Conservation (phyloP, 345 rosid genomes). For the Barbarea vulgaris region DNA sequence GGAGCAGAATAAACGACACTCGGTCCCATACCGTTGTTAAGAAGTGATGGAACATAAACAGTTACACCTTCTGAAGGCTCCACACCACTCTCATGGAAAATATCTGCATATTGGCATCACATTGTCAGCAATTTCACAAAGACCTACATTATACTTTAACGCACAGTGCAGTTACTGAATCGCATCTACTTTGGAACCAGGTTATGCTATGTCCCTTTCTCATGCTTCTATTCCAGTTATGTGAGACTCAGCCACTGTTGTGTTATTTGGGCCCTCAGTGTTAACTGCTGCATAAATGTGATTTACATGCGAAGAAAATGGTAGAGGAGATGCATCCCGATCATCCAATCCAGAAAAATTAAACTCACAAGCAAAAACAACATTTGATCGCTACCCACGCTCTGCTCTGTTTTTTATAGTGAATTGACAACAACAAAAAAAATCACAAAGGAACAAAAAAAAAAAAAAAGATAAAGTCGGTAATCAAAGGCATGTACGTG, state of each 20-base stretch:
- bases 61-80: constrained; percentile 30
- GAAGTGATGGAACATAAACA: constrained; percentile 23
- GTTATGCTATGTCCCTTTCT: constrained; percentile 16
- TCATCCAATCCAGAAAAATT: constrained; percentile 35
- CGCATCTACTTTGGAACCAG: constrained; percentile 33
- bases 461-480: neutral
- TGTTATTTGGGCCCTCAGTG: too few relatives aligned
- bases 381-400: neutral
- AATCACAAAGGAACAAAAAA: constrained; percentile 1
- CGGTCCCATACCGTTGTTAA: too few relatives aligned
- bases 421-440: neutral
- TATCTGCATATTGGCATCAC: constrained; percentile 20
- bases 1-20: too few relatives aligned
- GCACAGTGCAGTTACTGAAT: constrained; percentile 30
- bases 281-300: constrained; percentile 40
- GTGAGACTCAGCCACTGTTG: constrained; percentile 29
- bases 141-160: constrained; percentile 7
- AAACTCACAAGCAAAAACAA: neutral
- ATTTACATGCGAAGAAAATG: constrained; percentile 38
- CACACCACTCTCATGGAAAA: constrained; percentile 19
- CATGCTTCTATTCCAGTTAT: constrained; percentile 24
- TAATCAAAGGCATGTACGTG: constrained; percentile 27
- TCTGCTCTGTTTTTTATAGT: neutral
- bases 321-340: constrained; percentile 36
- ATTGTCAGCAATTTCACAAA: constrained; percentile 14